These are phyloP conservation scores for Lachnellula hyalina DNA, from an alignment of 2,329 filamentous ascomycete genomes.

Conservation along the genomic window DNA sequence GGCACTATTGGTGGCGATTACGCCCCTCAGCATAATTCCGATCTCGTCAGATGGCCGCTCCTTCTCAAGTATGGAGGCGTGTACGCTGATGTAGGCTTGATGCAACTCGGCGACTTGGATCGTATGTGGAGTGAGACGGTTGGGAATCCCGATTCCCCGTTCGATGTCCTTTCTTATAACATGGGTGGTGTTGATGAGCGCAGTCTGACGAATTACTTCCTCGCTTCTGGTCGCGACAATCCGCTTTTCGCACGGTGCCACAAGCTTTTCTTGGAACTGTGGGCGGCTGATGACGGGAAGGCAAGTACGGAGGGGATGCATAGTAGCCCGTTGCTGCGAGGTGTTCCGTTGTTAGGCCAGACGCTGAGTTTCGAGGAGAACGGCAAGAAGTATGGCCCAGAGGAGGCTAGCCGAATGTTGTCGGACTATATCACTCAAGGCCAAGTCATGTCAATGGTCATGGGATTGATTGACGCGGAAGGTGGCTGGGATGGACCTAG, in stretches of 20 bases:
- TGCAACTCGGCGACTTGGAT: conserved; percentile 53
- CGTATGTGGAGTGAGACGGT: conserved; percentile 47
- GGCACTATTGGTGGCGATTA: conserved; percentile 45
- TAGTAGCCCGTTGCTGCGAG: conserved; percentile 41
- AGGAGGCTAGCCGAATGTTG: conserved; percentile 39
- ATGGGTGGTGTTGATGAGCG: conserved; percentile 32
- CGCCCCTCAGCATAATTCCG: conserved; percentile 49
- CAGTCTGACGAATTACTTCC: conserved; percentile 45
- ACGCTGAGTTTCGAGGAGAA: conserved; percentile 24
- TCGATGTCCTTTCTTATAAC: conserved; percentile 45
- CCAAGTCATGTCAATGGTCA: conserved; percentile 45
- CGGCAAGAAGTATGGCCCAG: conserved; percentile 31
- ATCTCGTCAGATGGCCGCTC: conserved; percentile 52
- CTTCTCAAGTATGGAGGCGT: conserved; percentile 53
- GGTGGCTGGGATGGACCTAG: conserved; percentile 49
- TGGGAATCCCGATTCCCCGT: conserved; percentile 40
- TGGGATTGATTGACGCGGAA: conserved; percentile 46
- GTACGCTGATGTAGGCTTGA: conserved; percentile 51
- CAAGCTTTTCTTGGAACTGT: conserved; percentile 45
- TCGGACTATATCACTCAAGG: conserved; percentile 55
- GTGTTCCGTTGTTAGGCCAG: conserved; percentile 34
- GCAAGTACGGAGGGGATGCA: conserved; percentile 48
- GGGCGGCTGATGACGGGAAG: conserved; percentile 41
- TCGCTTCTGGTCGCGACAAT: conserved; percentile 37
- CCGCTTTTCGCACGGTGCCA: conserved; percentile 45